phyloP scores from a whole-genome alignment of 768 basidiomycete genomes.

The Sistotremastrum suecicum region DNA sequence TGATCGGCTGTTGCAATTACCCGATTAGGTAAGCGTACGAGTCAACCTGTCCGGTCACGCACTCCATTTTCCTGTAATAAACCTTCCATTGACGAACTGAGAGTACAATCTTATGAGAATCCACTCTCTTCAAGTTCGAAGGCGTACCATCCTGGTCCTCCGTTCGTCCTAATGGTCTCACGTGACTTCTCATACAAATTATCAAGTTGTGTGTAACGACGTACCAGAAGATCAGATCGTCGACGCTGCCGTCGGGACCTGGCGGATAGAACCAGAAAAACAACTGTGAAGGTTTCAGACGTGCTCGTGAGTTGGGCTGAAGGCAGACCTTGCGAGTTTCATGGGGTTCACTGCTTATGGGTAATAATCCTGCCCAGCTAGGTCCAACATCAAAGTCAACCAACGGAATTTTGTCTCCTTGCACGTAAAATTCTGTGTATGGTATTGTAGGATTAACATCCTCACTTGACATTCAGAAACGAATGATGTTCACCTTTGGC shows the following conservation, averaged over 20 bases:
- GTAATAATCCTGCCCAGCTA: slow-evolving; percentile 17
- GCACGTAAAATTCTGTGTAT: no score
- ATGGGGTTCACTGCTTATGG: slow-evolving; percentile 15
- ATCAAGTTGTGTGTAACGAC: background rate
- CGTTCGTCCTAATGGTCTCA: slow-evolving; percentile 59
- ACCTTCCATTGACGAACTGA: slow-evolving; percentile 62
- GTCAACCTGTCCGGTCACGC: slow-evolving; percentile 11
- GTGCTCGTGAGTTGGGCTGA: background rate
- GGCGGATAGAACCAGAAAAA: slow-evolving; percentile 84
- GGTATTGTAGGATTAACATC: no score
- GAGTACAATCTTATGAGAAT: slow-evolving; percentile 9
- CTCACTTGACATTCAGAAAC: no score
- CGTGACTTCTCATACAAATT: background rate
- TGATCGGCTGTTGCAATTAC: slow-evolving; percentile 36
- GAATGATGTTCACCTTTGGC: no score
- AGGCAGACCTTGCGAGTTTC: slow-evolving; percentile 30
- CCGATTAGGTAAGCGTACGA: slow-evolving; percentile 6
- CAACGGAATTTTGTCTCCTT: no score
- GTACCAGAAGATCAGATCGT: slow-evolving; percentile 30
- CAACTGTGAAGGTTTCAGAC: slow-evolving; percentile 33
- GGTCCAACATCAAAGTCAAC: slow-evolving; percentile 24
- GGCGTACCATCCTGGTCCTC: slow-evolving; percentile 66
- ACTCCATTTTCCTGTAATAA: slow-evolving; percentile 66
- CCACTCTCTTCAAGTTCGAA: no score
- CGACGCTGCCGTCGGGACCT: slow-evolving; percentile 52